Percentiles rank a stretch among this genome's conserved stretches.
Conservation (phyloP, 345 rosid genomes). For the Mallotus nudiflorus region DNA sequence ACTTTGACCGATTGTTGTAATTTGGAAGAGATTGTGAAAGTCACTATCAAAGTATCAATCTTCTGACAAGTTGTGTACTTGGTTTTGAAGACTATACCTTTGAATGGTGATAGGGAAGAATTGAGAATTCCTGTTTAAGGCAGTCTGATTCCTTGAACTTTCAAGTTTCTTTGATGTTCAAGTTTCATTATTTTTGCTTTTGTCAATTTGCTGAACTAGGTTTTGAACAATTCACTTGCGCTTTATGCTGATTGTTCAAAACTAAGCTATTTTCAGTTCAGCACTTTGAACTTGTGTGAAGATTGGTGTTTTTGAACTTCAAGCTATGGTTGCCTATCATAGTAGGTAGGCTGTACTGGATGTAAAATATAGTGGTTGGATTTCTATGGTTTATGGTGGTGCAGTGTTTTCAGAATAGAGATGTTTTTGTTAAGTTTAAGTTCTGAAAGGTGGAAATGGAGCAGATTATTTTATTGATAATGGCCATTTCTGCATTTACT, state of each 20-base stretch:
- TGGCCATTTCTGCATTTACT: slow-evolving; percentile 36
- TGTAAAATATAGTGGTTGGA: slow-evolving; percentile 3
- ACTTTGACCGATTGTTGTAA: slow-evolving; percentile 8
- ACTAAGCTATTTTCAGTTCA: not conserved
- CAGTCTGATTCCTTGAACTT: slow-evolving; percentile 3
- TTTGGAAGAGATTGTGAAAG: not conserved
- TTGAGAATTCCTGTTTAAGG: not conserved
- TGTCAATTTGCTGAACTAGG: slow-evolving; percentile 7
- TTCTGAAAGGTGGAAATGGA: slow-evolving; percentile 19
- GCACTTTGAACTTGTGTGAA: not conserved
- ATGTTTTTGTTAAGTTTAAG: slow-evolving; percentile 9
- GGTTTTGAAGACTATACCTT: slow-evolving; percentile 19
- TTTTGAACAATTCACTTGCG: slow-evolving; percentile 14
- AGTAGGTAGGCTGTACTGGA: not conserved
- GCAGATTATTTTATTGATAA: slow-evolving; percentile 24
- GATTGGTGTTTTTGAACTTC: not conserved
- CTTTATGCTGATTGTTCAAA: not conserved
- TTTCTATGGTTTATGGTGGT: slow-evolving; percentile 17
- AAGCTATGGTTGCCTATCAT: slow-evolving; percentile 1
- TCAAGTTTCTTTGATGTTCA: not conserved
- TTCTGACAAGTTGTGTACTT: slow-evolving; percentile 1
- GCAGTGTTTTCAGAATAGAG: slow-evolving; percentile 7
- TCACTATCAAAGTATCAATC: not conserved
- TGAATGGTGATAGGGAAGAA: slow-evolving; percentile 1
- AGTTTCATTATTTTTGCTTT: slow-evolving; percentile 10